Percentiles rank a stretch among this genome's conserved stretches.
Conservation (phyloP, 352 stramenopile species). For the Chloridella minuta region DNA sequence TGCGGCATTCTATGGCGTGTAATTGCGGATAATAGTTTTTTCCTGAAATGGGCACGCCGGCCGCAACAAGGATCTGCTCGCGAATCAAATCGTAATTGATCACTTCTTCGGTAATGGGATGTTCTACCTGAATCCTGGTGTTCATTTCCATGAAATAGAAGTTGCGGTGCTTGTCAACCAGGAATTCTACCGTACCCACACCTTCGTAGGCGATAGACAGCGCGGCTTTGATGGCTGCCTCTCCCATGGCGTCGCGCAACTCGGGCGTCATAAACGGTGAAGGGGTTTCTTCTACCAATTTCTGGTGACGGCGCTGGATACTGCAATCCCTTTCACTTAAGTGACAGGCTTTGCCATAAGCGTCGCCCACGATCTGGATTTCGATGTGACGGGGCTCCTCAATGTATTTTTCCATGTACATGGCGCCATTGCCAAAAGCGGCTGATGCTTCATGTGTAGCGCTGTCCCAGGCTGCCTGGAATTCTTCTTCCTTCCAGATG, state of each 20-base stretch:
- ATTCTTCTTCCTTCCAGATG: slow-evolving; percentile 31
- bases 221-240: slow-evolving; percentile 52
- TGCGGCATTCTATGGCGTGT: slow-evolving; percentile 52
- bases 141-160: slow-evolving; percentile 99
- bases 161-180: slow-evolving; percentile 68
- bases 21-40: not conserved
- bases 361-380: slow-evolving; percentile 50
- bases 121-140: slow-evolving; percentile 62
- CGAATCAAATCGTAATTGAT: slow-evolving; percentile 63
- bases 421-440: slow-evolving; percentile 66
- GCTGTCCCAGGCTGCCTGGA: slow-evolving; percentile 21
- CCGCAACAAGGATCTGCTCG: slow-evolving; percentile 65
- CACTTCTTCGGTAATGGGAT: slow-evolving; percentile 73
- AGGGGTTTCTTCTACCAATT: slow-evolving; percentile 69
- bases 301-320: slow-evolving; percentile 82
- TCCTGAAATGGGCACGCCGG: slow-evolving; percentile 25
- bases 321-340: slow-evolving; percentile 74
- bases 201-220: slow-evolving; percentile 57
- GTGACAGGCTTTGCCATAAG: slow-evolving; percentile 45
- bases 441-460: slow-evolving; percentile 41
- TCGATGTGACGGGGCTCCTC: slow-evolving; percentile 83
- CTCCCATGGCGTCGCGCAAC: slow-evolving; percentile 44
- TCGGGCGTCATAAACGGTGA: slow-evolving; percentile 46
- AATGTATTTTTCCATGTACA: slow-evolving; percentile 85
- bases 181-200: slow-evolving; percentile 78